Evolutionary conservation across 306 rosid genomes (phyloP), one percentile per base, ranked within the genome.

Genomic region (Hippophae gyantsensis): DNA sequence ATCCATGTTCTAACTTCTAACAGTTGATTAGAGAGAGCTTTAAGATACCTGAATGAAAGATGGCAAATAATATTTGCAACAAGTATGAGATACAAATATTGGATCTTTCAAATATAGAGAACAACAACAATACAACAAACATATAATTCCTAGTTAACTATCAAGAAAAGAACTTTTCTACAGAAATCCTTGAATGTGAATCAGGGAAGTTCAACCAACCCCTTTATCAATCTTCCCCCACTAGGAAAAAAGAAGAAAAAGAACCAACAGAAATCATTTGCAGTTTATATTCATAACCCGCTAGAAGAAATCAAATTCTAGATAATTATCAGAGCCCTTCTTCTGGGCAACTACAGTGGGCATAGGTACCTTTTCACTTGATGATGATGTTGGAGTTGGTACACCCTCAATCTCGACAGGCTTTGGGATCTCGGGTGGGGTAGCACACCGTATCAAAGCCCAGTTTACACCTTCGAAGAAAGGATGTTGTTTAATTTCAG

Each of bases 261-360:
- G 4, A 32, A 70, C 74, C 61, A 69, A 49, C 53, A 1, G 23
- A 71, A 75, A 70, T 79, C 82, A 63, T 72, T 58, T 76, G 76
- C 60, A 65, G 60, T 74, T 71, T 18, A 57, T 56, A 61, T 69
- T 68, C 68, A 74, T 48, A 32, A 32, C 38, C 38, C 57, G 46
- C 96, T 92, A 92, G 83, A 85, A 88, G 95, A 92, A 92, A 85
- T 92, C 99, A 69, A 92, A 92, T 75, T 92, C 96, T 48, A 92
- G 88, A 84, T 92, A 92, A 79, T 83, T 92, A 66, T 82, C 89
- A 1, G 89, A 83, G 65, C 84, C 82, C 69, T 83, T 85, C 76
- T 78, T 81, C 67, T 71, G 78, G 6, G 93, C 74, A 74, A 84
- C 74, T 76, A 62, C 74, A 57, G 52, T 41, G 5, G 73, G 65